Percentiles rank a stretch among this genome's conserved stretches.
These are phyloP conservation scores for Plectranthus barbatus DNA, from an alignment of 257 asterid species.

Conservation along the genomic window DNA sequence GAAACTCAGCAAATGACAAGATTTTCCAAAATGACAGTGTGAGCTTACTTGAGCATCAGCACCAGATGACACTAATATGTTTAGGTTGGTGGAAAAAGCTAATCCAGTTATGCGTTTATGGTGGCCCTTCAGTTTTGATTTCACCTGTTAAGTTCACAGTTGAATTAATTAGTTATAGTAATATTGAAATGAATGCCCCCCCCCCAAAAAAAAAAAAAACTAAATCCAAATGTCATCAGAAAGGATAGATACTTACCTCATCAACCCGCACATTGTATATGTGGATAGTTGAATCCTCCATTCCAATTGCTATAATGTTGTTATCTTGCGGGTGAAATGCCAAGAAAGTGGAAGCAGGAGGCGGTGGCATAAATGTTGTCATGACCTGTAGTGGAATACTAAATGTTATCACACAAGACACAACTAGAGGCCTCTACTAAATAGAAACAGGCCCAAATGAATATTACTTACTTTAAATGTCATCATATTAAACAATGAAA, in stretches of 20 bases:
- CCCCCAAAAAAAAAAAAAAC: no score
- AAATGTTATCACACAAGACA: slow-evolving; percentile 8
- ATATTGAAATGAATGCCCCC: neutral
- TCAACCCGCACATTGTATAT: slow-evolving; percentile 87
- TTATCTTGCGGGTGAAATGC: slow-evolving; percentile 97
- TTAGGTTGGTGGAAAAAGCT: slow-evolving; percentile 78
- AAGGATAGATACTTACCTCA: slow-evolving; percentile 42
- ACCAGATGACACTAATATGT: slow-evolving; percentile 86
- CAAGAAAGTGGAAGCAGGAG: slow-evolving; percentile 86
- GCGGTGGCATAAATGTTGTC: slow-evolving; percentile 98
- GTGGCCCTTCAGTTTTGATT: slow-evolving; percentile 81
- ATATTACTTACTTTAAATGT: slow-evolving; percentile 53
- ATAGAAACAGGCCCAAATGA: neutral
- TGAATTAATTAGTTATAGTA: slow-evolving; percentile 2
- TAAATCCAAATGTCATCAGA: neutral
- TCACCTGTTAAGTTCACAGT: slow-evolving; percentile 39
- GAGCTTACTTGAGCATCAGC: slow-evolving; percentile 85
- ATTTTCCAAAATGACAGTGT: neutral
- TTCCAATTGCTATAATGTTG: slow-evolving; percentile 90
- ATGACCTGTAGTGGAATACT: slow-evolving; percentile 43
- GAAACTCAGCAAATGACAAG: neutral
- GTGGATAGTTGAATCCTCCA: slow-evolving; percentile 98
- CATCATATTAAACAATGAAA: slow-evolving; percentile 76
- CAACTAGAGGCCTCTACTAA: neutral
- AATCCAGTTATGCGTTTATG: slow-evolving; percentile 88